Percentiles rank a stretch among this genome's conserved stretches.
These are phyloP conservation scores for Pichia pseudocactophila DNA, from an alignment of 805 yeast genomes.

Conservation along the genomic window DNA sequence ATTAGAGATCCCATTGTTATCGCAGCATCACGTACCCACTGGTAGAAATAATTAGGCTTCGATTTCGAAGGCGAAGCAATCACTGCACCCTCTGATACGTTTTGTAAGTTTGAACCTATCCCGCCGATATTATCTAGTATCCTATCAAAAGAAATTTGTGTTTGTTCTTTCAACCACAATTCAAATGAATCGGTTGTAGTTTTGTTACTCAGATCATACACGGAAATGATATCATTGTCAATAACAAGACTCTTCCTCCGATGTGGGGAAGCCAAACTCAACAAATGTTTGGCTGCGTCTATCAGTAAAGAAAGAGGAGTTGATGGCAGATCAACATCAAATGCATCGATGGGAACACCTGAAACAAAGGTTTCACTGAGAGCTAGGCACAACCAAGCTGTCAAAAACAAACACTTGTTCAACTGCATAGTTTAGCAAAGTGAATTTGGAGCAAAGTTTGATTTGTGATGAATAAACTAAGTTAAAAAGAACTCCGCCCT, in stretches of 20 bases:
- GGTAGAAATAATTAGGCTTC: conserved; percentile 75
- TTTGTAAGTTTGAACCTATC: conserved; percentile 24
- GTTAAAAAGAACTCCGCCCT: too few species aligned
- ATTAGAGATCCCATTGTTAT: conserved; percentile 62
- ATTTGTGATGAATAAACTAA: too few species aligned
- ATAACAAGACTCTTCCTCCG: not conserved
- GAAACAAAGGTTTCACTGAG: too few species aligned
- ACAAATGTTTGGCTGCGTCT: too few species aligned
- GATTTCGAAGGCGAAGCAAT: conserved; percentile 74
- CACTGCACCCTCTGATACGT: conserved; percentile 58
- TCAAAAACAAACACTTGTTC: too few species aligned
- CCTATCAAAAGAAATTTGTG: conserved; percentile 33
- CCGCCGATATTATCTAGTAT: conserved; percentile 54
- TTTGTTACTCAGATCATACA: not conserved
- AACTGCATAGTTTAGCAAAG: too few species aligned
- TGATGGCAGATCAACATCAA: too few species aligned
- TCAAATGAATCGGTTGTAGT: conserved; percentile 30
- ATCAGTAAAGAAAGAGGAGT: too few species aligned
- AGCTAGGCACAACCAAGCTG: too few species aligned
- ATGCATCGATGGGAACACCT: too few species aligned
- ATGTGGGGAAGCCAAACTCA: not conserved
- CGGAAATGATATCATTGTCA: conserved; percentile 1
- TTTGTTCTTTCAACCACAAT: conserved; percentile 40
- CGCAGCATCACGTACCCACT: conserved; percentile 90
- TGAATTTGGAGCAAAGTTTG: too few species aligned